A percentile compares a stretch with the other conserved stretches of the same genome.
phyloP scores from a whole-genome alignment of 1,284 basidiomycete species.

The Xerocomus nothofagi region DNA sequence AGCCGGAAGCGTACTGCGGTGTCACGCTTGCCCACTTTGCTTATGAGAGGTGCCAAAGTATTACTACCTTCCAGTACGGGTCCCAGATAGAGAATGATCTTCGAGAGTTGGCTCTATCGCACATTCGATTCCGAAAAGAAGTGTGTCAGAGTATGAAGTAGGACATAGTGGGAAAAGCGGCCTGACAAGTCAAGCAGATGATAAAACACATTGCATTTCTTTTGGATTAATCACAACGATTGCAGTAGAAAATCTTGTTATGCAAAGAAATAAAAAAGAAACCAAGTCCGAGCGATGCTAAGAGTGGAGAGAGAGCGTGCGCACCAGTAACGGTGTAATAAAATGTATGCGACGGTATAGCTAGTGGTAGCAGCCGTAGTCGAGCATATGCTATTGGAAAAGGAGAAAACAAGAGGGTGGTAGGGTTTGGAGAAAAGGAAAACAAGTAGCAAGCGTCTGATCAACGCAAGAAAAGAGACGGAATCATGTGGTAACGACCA shows the following conservation, averaged over 20 bases:
- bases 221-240: conserved; percentile 12
- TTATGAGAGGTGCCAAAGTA: too few species aligned
- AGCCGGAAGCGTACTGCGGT: too few species aligned
- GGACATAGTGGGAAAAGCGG: too few species aligned
- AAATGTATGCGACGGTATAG: too few species aligned
- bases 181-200: too few species aligned
- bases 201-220: conserved; percentile 10
- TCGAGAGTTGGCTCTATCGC: too few species aligned
- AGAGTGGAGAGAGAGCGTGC: not conserved
- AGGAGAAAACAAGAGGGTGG: not conserved
- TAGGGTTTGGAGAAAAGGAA: not conserved
- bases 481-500: not conserved
- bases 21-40: too few species aligned
- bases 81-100: too few species aligned
- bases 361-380: conserved; percentile 1
- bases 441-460: conserved; percentile 15
- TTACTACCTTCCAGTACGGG: too few species aligned
- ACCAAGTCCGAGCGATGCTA: conserved; percentile 17
- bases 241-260: not conserved
- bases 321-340: not conserved
- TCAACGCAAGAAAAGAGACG: not conserved
- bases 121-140: too few species aligned
- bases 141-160: too few species aligned
- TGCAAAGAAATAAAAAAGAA: not conserved
- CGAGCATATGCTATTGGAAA: conserved; percentile 2